Percentiles rank a stretch among this genome's conserved stretches.
Evolutionary conservation across 208 protist species (phyloP).

Genomic region (Borovskyia barvae): DNA sequence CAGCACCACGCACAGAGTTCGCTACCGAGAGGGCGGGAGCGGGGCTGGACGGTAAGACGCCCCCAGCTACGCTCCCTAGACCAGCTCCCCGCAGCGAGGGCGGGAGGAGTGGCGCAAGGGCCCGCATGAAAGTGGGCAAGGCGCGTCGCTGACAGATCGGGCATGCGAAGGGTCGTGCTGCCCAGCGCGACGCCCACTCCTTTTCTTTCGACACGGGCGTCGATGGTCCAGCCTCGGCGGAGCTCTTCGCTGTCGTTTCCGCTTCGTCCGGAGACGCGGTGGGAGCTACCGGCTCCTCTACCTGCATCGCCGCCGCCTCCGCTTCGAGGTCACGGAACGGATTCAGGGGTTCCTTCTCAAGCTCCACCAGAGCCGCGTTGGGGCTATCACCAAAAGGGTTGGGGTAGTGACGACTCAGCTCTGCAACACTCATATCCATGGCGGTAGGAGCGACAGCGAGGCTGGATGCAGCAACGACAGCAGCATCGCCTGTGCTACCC

Average conservation of each 20-base stretch:
- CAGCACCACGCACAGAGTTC: no score
- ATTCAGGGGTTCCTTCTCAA: conserved; percentile 76
- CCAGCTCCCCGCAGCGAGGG: no score
- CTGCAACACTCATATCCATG: conserved; percentile 38
- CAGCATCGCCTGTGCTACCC: not conserved
- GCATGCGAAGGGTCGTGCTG: conserved; percentile 18
- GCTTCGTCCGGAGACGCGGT: not conserved
- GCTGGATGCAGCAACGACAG: not conserved
- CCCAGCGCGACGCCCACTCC: conserved; percentile 9
- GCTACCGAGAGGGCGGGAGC: no score
- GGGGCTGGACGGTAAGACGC: no score
- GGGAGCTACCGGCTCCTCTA: not conserved
- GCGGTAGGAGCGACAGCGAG: conserved; percentile 14
- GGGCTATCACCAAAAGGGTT: conserved; percentile 82
- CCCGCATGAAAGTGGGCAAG: not conserved
- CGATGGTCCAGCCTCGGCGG: not conserved
- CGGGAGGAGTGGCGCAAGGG: not conserved
- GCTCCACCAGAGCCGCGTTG: conserved; percentile 55
- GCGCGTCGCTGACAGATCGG: conserved; percentile 19
- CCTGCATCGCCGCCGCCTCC: conserved; percentile 7
- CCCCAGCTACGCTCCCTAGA: no score
- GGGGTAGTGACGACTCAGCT: conserved; percentile 71
- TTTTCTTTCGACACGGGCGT: not conserved
- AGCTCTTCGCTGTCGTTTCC: not conserved
- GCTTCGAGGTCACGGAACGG: conserved; percentile 67